Evolutionary conservation across 192 early-diverging fungal species (phyloP), one percentile per base, ranked within the genome.

Genomic region (Umbelopsis ramanniana): DNA sequence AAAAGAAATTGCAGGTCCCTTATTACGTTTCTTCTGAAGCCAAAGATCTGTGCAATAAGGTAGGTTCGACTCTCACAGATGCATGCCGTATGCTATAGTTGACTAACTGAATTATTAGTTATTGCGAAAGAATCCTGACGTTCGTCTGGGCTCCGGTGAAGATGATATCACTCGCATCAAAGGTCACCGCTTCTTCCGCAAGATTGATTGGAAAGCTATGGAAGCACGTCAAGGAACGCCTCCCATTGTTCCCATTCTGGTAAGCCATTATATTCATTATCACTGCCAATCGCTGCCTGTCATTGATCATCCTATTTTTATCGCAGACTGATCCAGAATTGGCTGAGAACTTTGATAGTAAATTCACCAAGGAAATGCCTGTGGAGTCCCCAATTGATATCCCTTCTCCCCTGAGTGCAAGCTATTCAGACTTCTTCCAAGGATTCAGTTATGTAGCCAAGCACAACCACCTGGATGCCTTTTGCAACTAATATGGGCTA

Each of bases 281-380:
- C 17, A 67, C 7, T 55, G 2, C 12, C 0, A 29, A 37, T 0
- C 50, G 15, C 7, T 78, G 10, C 26, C 35, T 48, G 46, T 45
- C 5, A 52, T 72, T 29, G 10, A 14, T 1, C 45, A 29, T 29
- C 1, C 29, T 29, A 45, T 21, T 6, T 2, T 9, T 57, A 52
- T 17, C 40, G 11, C 70, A 90, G 82, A 79, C 77, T 19, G 82
- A 84, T 46, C 85, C 88, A 15, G 84, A 82, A 67, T 89, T 92
- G 71, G 89, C 90, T 5, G 89, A 91, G 76, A 93, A 95, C 70
- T 97, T 97, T 84, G 91, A 90, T 68, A 60, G 79, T 3, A 87
- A 89, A 60, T 97, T 97, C 70, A 95, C 94, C 0, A 55, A 33
- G 33, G 74, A 87, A 79, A 71, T 85, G 12, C 72, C 87, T 10